phyloP scores from a whole-genome alignment of 371 early-diverging fungal genomes.

The Phascolomyces articulosus region DNA sequence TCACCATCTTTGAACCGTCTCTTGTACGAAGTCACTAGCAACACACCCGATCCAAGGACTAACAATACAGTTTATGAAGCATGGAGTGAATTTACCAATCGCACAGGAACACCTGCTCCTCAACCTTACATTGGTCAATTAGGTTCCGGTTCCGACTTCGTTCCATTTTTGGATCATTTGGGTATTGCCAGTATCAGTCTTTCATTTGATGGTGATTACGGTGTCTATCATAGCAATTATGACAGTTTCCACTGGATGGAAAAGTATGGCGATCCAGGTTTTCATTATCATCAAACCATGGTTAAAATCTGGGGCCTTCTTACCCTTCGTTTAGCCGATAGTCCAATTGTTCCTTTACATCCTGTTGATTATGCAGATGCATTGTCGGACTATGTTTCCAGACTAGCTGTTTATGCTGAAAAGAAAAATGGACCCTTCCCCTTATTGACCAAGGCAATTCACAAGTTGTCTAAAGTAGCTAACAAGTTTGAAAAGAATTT shows the following conservation, averaged over 20 bases:
- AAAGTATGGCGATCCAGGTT: constrained; percentile 66
- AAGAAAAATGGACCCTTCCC: constrained; percentile 5
- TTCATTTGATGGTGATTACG: constrained; percentile 51
- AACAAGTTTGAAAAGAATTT: constrained; percentile 16
- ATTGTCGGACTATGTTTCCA: constrained; percentile 20
- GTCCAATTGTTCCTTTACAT: constrained; percentile 39
- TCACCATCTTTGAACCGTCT: constrained; percentile 49
- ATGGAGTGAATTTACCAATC: constrained; percentile 20
- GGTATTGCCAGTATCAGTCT: constrained; percentile 65
- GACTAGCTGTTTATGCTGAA: constrained; percentile 17
- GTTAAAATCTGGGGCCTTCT: constrained; percentile 47
- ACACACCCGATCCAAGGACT: constrained; percentile 39
- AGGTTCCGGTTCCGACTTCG: constrained; percentile 60
- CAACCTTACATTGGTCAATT: constrained; percentile 30
- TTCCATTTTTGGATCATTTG: constrained; percentile 63
- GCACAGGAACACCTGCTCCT: constrained; percentile 5
- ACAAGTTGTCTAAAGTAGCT: constrained; percentile 14
- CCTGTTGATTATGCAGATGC: constrained; percentile 42
- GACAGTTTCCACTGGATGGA: constrained; percentile 68
- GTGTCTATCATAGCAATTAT: constrained; percentile 64
- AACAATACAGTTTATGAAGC: constrained; percentile 21
- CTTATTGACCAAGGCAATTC: constrained; percentile 10
- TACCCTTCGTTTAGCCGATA: constrained; percentile 44
- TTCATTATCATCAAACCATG: constrained; percentile 58
- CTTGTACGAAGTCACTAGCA: constrained; percentile 46